These are phyloP conservation scores for Schizochytrium sp. DNA, from an alignment of 108 stramenopile genomes.

Conservation along the genomic window DNA sequence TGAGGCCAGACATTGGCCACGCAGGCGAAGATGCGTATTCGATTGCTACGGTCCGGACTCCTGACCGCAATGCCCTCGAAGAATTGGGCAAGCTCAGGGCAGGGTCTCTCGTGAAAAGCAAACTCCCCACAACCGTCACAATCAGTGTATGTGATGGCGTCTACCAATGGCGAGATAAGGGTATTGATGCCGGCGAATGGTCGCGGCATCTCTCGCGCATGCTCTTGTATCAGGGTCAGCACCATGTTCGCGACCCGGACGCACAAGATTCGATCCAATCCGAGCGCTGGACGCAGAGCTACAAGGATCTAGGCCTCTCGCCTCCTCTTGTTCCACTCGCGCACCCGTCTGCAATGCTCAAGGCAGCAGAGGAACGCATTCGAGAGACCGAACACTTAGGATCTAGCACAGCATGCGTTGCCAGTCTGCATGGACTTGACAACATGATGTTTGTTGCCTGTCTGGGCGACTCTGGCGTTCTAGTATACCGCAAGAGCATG, in stretches of 20 bases:
- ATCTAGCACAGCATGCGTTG: not conserved
- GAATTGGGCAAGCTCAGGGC: not conserved
- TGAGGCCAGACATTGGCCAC: not conserved
- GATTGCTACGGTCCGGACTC: not conserved
- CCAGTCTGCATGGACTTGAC: not conserved
- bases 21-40: constrained; percentile 9
- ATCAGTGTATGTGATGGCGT: constrained; percentile 2
- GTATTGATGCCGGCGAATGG: constrained; percentile 15
- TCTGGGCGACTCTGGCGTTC: not conserved
- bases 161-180: not conserved
- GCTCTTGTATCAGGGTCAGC: not conserved
- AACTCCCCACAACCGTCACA: not conserved
- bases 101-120: not conserved
- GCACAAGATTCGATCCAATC: not conserved
- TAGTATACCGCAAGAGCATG: not conserved
- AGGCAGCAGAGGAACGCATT: not conserved
- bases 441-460: not conserved
- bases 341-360: not conserved
- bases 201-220: not conserved
- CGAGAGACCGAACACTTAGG: not conserved
- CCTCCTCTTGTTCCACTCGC: not conserved
- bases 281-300: not conserved
- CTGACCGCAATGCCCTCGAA: not conserved
- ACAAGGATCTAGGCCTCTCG: not conserved
- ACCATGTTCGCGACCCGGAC: not conserved